These are phyloP conservation scores for Quercus tomentella DNA, from an alignment of 331 rosid genomes.

Conservation along the genomic window DNA sequence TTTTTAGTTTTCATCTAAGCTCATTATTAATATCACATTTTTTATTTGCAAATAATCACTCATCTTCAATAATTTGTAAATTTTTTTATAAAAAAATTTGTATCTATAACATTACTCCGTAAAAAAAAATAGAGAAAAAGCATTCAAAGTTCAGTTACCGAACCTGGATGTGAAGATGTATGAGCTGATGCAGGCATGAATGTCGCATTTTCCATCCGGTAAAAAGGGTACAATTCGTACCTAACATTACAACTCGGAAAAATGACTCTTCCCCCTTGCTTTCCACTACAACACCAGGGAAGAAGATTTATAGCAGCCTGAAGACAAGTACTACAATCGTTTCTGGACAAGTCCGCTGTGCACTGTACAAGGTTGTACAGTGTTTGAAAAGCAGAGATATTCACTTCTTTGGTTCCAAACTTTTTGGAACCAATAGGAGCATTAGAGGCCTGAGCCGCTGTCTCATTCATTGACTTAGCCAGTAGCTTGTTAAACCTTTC, in stretches of 20 bases:
- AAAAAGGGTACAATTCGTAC: slow-evolving; percentile 38
- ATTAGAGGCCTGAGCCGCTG: slow-evolving; percentile 13
- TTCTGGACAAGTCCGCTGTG: slow-evolving; percentile 31
- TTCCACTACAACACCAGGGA: not conserved
- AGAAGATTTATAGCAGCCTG: not conserved
- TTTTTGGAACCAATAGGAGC: slow-evolving; percentile 9
- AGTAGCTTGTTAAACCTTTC: slow-evolving; percentile 8
- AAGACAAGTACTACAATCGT: slow-evolving; percentile 24
- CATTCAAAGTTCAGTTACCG: too few relatives aligned
- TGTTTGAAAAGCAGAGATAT: not conserved
- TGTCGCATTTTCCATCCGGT: not conserved
- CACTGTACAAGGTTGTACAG: slow-evolving; percentile 41
- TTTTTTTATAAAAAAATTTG: too few relatives aligned
- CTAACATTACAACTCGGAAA: slow-evolving; percentile 28
- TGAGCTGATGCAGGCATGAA: too few relatives aligned
- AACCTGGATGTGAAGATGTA: too few relatives aligned
- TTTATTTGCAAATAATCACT: accelerated
- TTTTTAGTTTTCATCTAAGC: too few relatives aligned
- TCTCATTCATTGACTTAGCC: not conserved
- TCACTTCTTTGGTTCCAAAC: slow-evolving; percentile 7
- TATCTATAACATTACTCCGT: too few relatives aligned
- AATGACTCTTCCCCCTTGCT: slow-evolving; percentile 16
- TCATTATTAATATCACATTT: accelerated
- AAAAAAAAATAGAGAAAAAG: too few relatives aligned
- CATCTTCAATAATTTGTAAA: too few relatives aligned